phyloP scores from a whole-genome alignment of 805 yeast genomes.

The Candida quercuum region DNA sequence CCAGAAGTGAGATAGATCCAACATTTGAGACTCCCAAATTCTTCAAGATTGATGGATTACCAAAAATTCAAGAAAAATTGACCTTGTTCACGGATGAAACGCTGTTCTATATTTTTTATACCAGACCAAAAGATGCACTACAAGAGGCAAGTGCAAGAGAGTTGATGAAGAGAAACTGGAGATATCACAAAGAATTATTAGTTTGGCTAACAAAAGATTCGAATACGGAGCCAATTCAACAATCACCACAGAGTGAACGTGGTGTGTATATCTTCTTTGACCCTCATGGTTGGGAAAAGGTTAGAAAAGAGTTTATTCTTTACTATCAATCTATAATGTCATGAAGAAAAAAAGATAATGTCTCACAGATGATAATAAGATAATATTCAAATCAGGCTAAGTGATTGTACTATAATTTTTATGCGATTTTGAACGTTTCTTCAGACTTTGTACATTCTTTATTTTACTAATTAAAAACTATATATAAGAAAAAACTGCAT shows the following conservation, averaged over 20 bases:
- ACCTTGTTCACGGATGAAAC: slow-evolving; percentile 82
- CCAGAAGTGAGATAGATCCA: slow-evolving; percentile 88
- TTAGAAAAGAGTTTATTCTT: slow-evolving; percentile 63
- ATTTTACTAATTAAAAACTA: neutral
- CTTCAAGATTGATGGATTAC: slow-evolving; percentile 17
- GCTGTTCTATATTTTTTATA: slow-evolving; percentile 85
- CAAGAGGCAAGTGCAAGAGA: slow-evolving; percentile 94
- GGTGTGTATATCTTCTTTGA: slow-evolving; percentile 94
- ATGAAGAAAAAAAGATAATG: slow-evolving; percentile 1
- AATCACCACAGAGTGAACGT: slow-evolving; percentile 80
- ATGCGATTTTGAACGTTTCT: too few relatives aligned
- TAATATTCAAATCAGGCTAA: too few relatives aligned
- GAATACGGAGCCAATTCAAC: slow-evolving; percentile 76
- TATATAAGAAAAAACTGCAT: neutral
- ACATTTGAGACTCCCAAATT: slow-evolving; percentile 56
- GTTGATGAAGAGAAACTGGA: slow-evolving; percentile 89
- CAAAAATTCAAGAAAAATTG: slow-evolving; percentile 36
- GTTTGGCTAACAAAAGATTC: slow-evolving; percentile 97
- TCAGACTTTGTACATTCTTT: neutral
- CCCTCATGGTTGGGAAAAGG: slow-evolving; percentile 93
- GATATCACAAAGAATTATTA: slow-evolving; percentile 91
- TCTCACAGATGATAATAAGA: too few relatives aligned
- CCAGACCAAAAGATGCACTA: slow-evolving; percentile 85
- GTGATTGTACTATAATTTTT: too few relatives aligned
- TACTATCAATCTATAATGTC: slow-evolving; percentile 60